Conservation (phyloP, 169 alveolate species). For the Plasmodium malariae region DNA sequence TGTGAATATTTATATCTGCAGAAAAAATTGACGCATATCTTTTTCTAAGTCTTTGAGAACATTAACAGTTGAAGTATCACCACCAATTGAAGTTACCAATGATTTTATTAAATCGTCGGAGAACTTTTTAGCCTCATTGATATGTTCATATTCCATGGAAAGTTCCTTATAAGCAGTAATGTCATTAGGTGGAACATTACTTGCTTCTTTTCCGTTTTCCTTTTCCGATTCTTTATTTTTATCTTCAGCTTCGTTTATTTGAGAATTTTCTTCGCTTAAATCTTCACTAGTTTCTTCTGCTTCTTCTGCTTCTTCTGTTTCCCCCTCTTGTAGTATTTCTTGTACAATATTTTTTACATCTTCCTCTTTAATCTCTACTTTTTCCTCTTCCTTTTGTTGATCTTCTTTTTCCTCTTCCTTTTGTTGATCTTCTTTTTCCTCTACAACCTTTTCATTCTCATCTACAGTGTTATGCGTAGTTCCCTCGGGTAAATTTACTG, state of each 20-base stretch:
- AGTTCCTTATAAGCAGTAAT: not conserved
- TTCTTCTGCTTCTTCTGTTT: not conserved
- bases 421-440: not conserved
- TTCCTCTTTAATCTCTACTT: not conserved
- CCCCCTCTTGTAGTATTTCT: too few species aligned
- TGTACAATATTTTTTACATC: not conserved
- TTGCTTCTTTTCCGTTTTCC: not conserved
- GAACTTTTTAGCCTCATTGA: not conserved
- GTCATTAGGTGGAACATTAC: not conserved
- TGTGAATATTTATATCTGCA: not conserved
- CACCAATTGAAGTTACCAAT: not conserved
- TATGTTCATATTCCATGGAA: not conserved
- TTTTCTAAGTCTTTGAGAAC: slow-evolving; percentile 1
- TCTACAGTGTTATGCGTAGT: too few species aligned
- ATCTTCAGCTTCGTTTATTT: not conserved
- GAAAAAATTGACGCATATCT: not conserved
- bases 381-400: not conserved
- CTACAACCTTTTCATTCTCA: not conserved
- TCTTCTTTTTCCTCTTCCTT: not conserved
- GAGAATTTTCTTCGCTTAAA: not conserved
- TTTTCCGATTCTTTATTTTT: not conserved
- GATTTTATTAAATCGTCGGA: not conserved
- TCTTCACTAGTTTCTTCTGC: not conserved
- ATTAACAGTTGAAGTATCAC: not conserved
- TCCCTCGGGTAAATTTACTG: too few species aligned